phyloP scores from a whole-genome alignment of 106 monocot species.

The Dendrobium chrysotoxum region DNA sequence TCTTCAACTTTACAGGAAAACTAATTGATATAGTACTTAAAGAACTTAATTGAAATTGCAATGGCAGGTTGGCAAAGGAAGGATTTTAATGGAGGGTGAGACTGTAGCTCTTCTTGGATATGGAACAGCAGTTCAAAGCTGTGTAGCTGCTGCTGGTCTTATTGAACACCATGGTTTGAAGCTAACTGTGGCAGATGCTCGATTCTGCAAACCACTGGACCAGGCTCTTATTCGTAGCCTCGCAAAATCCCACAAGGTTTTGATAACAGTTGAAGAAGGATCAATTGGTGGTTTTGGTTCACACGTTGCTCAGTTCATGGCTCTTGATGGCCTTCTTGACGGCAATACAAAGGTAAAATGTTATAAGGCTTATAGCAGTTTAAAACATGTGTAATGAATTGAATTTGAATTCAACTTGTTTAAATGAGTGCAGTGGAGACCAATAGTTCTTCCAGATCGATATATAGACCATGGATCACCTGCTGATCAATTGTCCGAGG shows the following conservation, averaged over 20 bases:
- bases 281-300: slow-evolving; percentile 91
- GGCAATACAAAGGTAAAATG: slow-evolving; percentile 54
- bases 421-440: slow-evolving; percentile 71
- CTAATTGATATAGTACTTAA: too few relatives aligned
- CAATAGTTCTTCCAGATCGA: slow-evolving; percentile 82
- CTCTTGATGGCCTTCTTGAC: slow-evolving; percentile 85
- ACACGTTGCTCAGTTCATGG: slow-evolving; percentile 91
- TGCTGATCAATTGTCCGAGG: slow-evolving; percentile 66
- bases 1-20: too few relatives aligned
- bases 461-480: slow-evolving; percentile 95
- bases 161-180: slow-evolving; percentile 49
- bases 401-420: neutral
- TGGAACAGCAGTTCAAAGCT: slow-evolving; percentile 87
- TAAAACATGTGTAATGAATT: neutral
- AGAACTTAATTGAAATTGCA: neutral
- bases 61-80: slow-evolving; percentile 74
- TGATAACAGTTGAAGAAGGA: slow-evolving; percentile 94
- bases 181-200: slow-evolving; percentile 85
- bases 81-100: slow-evolving; percentile 69
- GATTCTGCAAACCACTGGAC: slow-evolving; percentile 95
- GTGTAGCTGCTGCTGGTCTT: slow-evolving; percentile 61
- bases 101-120: slow-evolving; percentile 86
- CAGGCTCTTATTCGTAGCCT: slow-evolving; percentile 60
- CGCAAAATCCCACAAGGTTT: slow-evolving; percentile 58
- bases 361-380: neutral